A percentile compares a stretch with the other conserved stretches of the same genome.
phyloP scores from a whole-genome alignment of 192 early-diverging fungal species.

The Coemansia sp. region DNA sequence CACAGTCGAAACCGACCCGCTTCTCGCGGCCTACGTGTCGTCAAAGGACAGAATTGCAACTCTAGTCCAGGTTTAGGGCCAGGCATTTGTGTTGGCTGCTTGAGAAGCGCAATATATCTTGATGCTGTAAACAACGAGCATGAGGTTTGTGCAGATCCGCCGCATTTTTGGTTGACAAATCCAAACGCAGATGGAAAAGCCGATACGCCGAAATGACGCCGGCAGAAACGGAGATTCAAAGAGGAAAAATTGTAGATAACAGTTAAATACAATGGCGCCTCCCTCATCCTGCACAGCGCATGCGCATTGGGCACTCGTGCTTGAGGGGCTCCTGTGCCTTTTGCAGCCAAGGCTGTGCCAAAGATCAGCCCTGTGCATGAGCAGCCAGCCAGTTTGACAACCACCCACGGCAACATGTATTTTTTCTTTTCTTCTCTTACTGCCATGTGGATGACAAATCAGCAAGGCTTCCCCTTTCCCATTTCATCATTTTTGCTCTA shows the following conservation, averaged over 20 bases:
- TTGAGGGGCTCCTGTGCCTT: not conserved
- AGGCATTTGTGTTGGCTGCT: no score
- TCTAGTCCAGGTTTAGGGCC: not conserved
- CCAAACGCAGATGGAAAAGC: not conserved
- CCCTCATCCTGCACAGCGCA: not conserved
- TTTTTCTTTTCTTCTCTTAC: not conserved
- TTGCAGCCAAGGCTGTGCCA: not conserved
- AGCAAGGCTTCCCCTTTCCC: not conserved
- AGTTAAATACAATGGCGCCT: not conserved
- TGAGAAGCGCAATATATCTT: no score
- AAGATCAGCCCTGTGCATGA: not conserved
- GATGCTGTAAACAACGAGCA: not conserved
- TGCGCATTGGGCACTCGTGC: not conserved
- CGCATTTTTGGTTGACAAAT: not conserved
- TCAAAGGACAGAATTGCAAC: not conserved
- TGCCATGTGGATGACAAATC: conserved; percentile 4
- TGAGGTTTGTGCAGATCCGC: not conserved
- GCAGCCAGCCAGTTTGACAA: not conserved
- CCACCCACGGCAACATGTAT: not conserved
- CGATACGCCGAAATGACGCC: not conserved
- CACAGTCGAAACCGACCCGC: conserved; percentile 22
- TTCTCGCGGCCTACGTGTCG: not conserved
- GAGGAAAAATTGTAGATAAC: not conserved
- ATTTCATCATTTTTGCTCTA: not conserved
- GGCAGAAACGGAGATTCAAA: conserved; percentile 1